Evolutionary conservation across 345 rosid genomes (phyloP), one percentile per base, ranked within the genome.

Genomic region (Viola odorata): DNA sequence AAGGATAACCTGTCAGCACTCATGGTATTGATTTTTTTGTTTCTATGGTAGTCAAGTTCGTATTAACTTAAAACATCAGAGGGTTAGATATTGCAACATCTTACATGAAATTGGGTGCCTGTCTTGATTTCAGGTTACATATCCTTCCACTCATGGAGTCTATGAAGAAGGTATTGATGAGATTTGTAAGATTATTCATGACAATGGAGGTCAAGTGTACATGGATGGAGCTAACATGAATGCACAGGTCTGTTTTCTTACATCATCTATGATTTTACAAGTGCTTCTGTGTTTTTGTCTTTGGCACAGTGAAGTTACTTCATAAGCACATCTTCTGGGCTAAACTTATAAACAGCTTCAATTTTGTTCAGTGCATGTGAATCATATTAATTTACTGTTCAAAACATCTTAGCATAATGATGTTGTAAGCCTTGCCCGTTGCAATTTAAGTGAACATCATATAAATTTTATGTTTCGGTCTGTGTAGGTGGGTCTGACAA

Each of bases 151-250:
- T 37, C 97, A 87, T 69, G 99, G 99, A 62, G 96, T 88, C 45
- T 94, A 90, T 74, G 97, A 94, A 80, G 96, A 94, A 81, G 95
- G 95, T 50, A 90, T 94, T 23, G 91, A 87, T 70, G 97, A 87
- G 83, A 87, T 90, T 58, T 94, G 97, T 72, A 87, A 83, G 78
- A 94, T 88, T 57, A 88, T 90, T 62, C 99, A 94, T 65, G 91
- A 83, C 49, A 90, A 94, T 65, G 99, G 99, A 74, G 99, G 96
- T 63, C 97, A 95, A 74, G 96, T 91, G 58, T 95, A 95, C 82
- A 95, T 95, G 99, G 99, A 95, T 66, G 99, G 99, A 14, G 97
- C 97, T 50, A 95, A 95, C 88, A 91, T 95, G 99, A 94, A 94
- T 70, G 97, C 96, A n/a, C 94, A 94, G 97, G 97, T 91, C 58